Evolutionary conservation across 176 grass and related monocot genomes (phyloP).

Genomic region (Aegilops tauschii): DNA sequence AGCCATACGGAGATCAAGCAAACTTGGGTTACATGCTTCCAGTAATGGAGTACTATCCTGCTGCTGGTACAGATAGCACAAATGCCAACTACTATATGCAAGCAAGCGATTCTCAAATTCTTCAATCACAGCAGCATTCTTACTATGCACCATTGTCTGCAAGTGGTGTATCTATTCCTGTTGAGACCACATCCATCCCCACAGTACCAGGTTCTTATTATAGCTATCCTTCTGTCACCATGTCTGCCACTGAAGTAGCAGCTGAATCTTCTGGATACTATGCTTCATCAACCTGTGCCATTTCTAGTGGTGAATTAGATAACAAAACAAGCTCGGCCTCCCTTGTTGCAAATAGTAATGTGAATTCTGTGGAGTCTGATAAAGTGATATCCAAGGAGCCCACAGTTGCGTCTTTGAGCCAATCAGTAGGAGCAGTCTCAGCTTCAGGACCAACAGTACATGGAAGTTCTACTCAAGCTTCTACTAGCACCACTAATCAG

Average conservation of each 20-base stretch:
- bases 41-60: conserved; percentile 62
- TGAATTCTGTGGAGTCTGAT: conserved; percentile 28
- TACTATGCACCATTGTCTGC: conserved; percentile 54
- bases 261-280: conserved; percentile 56
- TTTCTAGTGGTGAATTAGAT: conserved; percentile 46
- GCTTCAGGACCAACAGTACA: conserved; percentile 28
- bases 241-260: conserved; percentile 24
- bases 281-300: conserved; percentile 37
- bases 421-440: conserved; percentile 33
- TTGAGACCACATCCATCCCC: conserved; percentile 44
- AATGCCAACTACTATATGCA: conserved; percentile 64
- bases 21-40: conserved; percentile 56
- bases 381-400: conserved; percentile 40
- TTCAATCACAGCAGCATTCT: conserved; percentile 45
- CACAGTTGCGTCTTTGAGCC: conserved; percentile 26
- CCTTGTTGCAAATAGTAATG: conserved; percentile 27
- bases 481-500: conserved; percentile 45
- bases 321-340: conserved; percentile 23
- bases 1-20: conserved; percentile 52
- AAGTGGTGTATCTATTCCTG: conserved; percentile 51
- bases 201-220: conserved; percentile 56
- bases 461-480: conserved; percentile 50
- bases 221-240: conserved; percentile 36
- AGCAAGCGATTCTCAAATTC: conserved; percentile 42
- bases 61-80: conserved; percentile 43